These are phyloP conservation scores for Aspergillus proliferans DNA, from an alignment of 2,329 filamentous ascomycete genomes.

Conservation along the genomic window DNA sequence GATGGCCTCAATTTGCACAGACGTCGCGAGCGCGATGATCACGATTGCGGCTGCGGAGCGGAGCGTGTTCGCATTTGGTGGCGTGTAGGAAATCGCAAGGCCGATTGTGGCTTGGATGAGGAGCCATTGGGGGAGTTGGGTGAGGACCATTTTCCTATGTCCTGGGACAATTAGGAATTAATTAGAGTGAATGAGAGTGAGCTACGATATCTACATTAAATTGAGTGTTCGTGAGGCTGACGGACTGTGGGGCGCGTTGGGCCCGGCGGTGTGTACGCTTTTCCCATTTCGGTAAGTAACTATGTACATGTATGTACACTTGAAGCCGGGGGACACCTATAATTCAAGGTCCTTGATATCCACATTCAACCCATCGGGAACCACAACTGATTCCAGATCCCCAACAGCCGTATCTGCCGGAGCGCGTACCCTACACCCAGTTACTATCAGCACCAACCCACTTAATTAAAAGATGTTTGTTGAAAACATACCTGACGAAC, in stretches of 20 bases:
- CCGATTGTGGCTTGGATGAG: slow-evolving; percentile 11
- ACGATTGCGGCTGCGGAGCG: slow-evolving; percentile 1
- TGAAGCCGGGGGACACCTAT: background rate
- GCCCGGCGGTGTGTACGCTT: background rate
- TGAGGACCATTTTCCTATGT: background rate
- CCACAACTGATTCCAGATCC: background rate
- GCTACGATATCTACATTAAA: background rate
- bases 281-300: background rate
- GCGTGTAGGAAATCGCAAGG: slow-evolving; percentile 6
- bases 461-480: no score
- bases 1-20: slow-evolving; percentile 4
- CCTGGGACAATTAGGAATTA: background rate
- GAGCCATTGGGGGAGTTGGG: slow-evolving; percentile 5
- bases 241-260: background rate
- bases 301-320: no score
- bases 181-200: background rate
- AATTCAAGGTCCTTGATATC: background rate
- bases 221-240: background rate
- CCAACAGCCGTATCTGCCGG: background rate
- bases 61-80: slow-evolving; percentile 4
- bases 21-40: slow-evolving; percentile 7
- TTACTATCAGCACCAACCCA: no score
- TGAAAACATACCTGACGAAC: no score
- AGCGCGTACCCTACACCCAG: background rate
- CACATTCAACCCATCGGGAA: background rate